These are phyloP conservation scores for Suhomyces bribrorum DNA, from an alignment of 1,139 yeast genomes.

Conservation along the genomic window DNA sequence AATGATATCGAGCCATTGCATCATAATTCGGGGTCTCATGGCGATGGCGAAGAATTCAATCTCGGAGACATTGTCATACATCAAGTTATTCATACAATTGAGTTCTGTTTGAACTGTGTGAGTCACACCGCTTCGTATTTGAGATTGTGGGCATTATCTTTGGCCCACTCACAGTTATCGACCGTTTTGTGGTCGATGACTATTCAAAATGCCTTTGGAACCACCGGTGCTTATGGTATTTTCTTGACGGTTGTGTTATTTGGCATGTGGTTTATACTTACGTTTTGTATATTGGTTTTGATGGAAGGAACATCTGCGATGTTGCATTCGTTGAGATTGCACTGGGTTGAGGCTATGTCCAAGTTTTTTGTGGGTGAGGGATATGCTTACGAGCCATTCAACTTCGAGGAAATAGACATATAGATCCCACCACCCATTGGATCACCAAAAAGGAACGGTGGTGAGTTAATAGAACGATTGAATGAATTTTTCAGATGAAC, in stretches of 20 bases:
- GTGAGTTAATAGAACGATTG: no score
- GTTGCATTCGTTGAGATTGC: conserved; percentile 94
- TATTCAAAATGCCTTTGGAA: conserved; percentile 75
- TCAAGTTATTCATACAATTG: conserved; percentile 97
- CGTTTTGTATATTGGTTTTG: conserved; percentile 85
- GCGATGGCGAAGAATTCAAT: conserved; percentile 54
- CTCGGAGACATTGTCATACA: conserved; percentile 95
- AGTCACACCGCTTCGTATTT: conserved; percentile 97
- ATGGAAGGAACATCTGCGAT: conserved; percentile 99
- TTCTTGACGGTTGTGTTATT: conserved; percentile 74
- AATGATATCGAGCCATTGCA: conserved; percentile 50
- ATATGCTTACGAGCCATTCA: conserved; percentile 78
- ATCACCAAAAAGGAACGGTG: no score
- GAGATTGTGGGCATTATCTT: conserved; percentile 94
- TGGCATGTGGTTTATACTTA: conserved; percentile 92
- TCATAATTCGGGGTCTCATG: conserved; percentile 22
- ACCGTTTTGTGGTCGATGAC: conserved; percentile 97
- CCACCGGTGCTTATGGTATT: conserved; percentile 68
- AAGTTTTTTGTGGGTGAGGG: conserved; percentile 98
- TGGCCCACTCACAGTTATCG: conserved; percentile 96
- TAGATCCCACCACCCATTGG: conserved; percentile 1
- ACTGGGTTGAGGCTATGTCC: conserved; percentile 99
- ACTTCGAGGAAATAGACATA: conserved; percentile 12
- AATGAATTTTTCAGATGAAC: no score
- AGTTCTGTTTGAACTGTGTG: conserved; percentile 94